Percentiles rank a stretch among this genome's conserved stretches.
phyloP scores from a whole-genome alignment of 495 filamentous ascomycete species.

The Paragyromitra xinjiangensis region DNA sequence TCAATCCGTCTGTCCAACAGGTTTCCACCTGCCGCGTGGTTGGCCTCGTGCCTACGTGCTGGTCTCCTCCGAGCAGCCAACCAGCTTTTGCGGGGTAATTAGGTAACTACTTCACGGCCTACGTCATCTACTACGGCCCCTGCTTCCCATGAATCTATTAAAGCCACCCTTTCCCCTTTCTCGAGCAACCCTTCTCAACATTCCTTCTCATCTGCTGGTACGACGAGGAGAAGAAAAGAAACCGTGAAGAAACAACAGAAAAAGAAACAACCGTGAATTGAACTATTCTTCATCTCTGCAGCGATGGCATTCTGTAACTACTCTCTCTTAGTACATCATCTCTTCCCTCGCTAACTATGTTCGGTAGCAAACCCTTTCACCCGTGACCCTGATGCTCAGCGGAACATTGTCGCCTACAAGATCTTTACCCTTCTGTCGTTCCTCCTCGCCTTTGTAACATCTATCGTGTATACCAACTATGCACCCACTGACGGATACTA shows the following conservation, averaged over 20 bases:
- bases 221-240: constrained; percentile 9
- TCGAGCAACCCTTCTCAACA: background rate
- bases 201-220: constrained; percentile 18
- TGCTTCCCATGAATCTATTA: constrained; percentile 11
- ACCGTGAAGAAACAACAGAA: background rate
- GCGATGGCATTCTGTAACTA: constrained; percentile 38
- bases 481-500: constrained; percentile 69
- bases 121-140: constrained; percentile 22
- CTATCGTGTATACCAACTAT: constrained; percentile 74
- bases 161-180: constrained; percentile 22
- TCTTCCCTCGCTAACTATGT: background rate
- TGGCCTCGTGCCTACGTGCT: constrained; percentile 7
- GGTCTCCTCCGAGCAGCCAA: constrained; percentile 12
- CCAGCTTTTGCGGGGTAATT: constrained; percentile 33
- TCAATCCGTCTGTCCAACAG: constrained; percentile 8
- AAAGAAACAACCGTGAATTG: constrained; percentile 1
- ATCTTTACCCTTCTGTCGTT: constrained; percentile 75
- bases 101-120: background rate
- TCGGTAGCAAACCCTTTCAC: constrained; percentile 57
- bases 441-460: constrained; percentile 72
- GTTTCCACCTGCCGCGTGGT: constrained; percentile 24
- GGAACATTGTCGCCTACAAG: constrained; percentile 66
- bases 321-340: background rate
- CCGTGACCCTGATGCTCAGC: constrained; percentile 59
- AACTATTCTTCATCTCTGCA: background rate